These are phyloP conservation scores for Cutaneotrichosporon mucoides DNA, from an alignment of 1,284 basidiomycete species.

Conservation along the genomic window DNA sequence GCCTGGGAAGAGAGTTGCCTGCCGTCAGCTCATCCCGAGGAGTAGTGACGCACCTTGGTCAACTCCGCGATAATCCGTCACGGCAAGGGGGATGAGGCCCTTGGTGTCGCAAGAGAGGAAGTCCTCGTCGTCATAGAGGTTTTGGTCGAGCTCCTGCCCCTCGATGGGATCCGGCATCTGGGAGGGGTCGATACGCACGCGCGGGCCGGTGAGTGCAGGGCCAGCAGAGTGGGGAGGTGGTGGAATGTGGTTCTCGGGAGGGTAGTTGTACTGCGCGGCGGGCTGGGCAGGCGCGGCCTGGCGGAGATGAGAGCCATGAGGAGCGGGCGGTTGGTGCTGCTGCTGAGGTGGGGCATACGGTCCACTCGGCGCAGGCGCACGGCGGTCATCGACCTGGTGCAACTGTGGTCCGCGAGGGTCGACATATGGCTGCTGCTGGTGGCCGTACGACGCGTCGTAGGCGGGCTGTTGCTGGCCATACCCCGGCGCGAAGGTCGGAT, in stretches of 20 bases:
- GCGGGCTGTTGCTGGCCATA: slow-evolving; percentile 10
- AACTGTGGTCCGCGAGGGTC: slow-evolving; percentile 25
- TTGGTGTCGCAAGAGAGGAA: slow-evolving; percentile 72
- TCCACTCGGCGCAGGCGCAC: slow-evolving; percentile 24
- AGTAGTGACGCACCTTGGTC: slow-evolving; percentile 70
- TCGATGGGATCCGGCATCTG: slow-evolving; percentile 91
- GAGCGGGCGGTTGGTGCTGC: slow-evolving; percentile 12
- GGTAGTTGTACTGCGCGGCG: slow-evolving; percentile 17
- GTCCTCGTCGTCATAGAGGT: slow-evolving; percentile 71
- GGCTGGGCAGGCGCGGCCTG: slow-evolving; percentile 13
- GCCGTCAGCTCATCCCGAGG: slow-evolving; percentile 3
- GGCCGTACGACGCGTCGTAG: slow-evolving; percentile 10
- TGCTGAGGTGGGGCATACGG: slow-evolving; percentile 23
- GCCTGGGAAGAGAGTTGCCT: slow-evolving; percentile 68
- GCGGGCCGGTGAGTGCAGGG: slow-evolving; percentile 59
- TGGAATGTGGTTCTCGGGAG: slow-evolving; percentile 54
- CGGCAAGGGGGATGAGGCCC: slow-evolving; percentile 72
- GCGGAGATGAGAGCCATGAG: slow-evolving; percentile 2
- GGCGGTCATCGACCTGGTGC: slow-evolving; percentile 28
- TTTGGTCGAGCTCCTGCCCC: slow-evolving; percentile 75
- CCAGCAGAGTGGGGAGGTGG: slow-evolving; percentile 79
- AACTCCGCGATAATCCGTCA: slow-evolving; percentile 79
- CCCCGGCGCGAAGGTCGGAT: slow-evolving; percentile 10
- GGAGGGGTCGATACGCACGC: slow-evolving; percentile 79
- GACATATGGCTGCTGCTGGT: slow-evolving; percentile 13